These are phyloP conservation scores for Globisporangium sylvaticum DNA, from an alignment of 352 stramenopile genomes.

Conservation along the genomic window DNA sequence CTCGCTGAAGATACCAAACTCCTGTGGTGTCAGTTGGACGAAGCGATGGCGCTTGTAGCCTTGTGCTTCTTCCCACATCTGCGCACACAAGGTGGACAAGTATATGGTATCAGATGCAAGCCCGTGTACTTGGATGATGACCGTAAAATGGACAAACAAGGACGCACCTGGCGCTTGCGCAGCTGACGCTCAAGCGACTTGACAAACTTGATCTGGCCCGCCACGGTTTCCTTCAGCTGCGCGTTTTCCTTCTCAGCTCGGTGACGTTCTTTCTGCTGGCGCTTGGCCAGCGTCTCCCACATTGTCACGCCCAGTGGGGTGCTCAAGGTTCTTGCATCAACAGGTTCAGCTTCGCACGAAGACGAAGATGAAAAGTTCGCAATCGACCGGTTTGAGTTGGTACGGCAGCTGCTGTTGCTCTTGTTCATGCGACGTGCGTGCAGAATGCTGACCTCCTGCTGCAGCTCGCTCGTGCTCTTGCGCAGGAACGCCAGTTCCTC, in stretches of 20 bases:
- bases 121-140: too few relatives aligned
- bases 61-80: constrained; percentile 32
- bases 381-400: background rate
- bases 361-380: background rate
- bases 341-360: background rate
- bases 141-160: too few relatives aligned
- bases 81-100: background rate
- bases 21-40: constrained; percentile 6
- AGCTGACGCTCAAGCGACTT: constrained; percentile 40
- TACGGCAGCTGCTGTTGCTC: background rate
- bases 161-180: constrained; percentile 19
- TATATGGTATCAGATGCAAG: too few relatives aligned
- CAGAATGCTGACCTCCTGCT: background rate
- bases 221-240: constrained; percentile 35
- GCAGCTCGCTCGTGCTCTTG: background rate
- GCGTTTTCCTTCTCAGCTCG: constrained; percentile 38
- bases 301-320: background rate
- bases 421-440: background rate
- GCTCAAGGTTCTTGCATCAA: background rate
- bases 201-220: constrained; percentile 38
- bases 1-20: constrained; percentile 21
- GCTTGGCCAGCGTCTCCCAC: constrained; percentile 37
- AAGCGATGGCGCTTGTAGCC: constrained; percentile 10
- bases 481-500: background rate
- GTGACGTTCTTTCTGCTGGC: constrained; percentile 29